Conservation (phyloP, 2,329 filamentous ascomycete genomes). For the Fusarium miscanthi region DNA sequence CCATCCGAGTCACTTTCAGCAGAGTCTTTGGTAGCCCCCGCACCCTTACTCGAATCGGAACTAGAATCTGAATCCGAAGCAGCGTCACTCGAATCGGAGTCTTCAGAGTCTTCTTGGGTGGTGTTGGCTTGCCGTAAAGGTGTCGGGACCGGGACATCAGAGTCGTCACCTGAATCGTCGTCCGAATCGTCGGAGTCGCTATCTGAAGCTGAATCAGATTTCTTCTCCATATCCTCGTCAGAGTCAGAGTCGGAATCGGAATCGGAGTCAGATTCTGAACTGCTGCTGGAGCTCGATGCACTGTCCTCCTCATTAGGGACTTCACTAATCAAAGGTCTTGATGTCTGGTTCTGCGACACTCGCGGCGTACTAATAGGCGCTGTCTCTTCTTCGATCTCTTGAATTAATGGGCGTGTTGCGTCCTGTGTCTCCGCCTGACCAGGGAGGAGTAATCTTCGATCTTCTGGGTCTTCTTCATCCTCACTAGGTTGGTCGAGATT, state of each 20-base stretch:
- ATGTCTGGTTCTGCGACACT: background rate
- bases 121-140: background rate
- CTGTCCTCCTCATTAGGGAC: constrained; percentile 22
- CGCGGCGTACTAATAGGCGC: background rate
- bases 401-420: constrained; percentile 46
- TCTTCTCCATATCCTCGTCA: constrained; percentile 52
- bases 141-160: background rate
- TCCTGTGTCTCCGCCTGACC: background rate
- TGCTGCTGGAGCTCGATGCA: constrained; percentile 31
- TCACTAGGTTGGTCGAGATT: background rate
- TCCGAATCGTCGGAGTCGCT: constrained; percentile 20
- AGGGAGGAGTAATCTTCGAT: constrained; percentile 15
- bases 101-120: background rate
- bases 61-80: constrained; percentile 11
- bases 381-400: constrained; percentile 38
- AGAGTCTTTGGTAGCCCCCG: constrained; percentile 9
- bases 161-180: background rate
- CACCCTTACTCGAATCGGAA: background rate
- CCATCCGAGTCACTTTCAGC: constrained; percentile 22
- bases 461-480: constrained; percentile 4
- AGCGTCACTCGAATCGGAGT: constrained; percentile 21
- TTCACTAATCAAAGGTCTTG: constrained; percentile 7
- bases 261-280: constrained; percentile 45
- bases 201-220: constrained; percentile 44
- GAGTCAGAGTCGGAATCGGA: constrained; percentile 47